Percentiles rank a stretch among this genome's conserved stretches.
Evolutionary conservation across 2,329 filamentous ascomycete genomes (phyloP).

Genomic region (Fusarium cicatricum): DNA sequence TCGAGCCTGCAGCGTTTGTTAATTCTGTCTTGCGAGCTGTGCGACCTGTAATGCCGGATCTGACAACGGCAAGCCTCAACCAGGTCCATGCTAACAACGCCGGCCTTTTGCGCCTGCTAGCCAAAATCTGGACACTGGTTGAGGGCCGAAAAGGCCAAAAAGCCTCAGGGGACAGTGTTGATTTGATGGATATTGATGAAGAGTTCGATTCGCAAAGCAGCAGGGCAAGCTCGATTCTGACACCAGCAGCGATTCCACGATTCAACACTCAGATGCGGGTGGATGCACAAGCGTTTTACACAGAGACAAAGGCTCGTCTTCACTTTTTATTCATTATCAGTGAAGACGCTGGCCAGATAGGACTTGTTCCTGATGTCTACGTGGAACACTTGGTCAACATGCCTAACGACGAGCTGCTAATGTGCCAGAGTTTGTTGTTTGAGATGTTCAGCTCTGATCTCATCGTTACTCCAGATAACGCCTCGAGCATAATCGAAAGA

Average conservation of each 20-base stretch:
- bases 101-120: slow-evolving; percentile 55
- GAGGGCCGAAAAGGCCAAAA: slow-evolving; percentile 33
- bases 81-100: slow-evolving; percentile 50
- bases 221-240: slow-evolving; percentile 51
- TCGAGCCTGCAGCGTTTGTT: slow-evolving; percentile 56
- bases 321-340: slow-evolving; percentile 54
- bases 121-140: slow-evolving; percentile 47
- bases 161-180: slow-evolving; percentile 50
- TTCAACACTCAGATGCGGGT: slow-evolving; percentile 53
- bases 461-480: slow-evolving; percentile 56
- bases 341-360: slow-evolving; percentile 55
- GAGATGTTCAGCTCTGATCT: slow-evolving; percentile 65
- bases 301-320: slow-evolving; percentile 57
- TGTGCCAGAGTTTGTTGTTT: slow-evolving; percentile 57
- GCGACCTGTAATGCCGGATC: slow-evolving; percentile 56
- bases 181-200: slow-evolving; percentile 73
- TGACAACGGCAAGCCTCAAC: slow-evolving; percentile 50
- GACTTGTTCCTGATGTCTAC: slow-evolving; percentile 59
- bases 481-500: slow-evolving; percentile 57
- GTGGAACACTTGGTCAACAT: slow-evolving; percentile 59
- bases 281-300: slow-evolving; percentile 57
- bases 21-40: slow-evolving; percentile 57
- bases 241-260: slow-evolving; percentile 55
- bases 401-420: slow-evolving; percentile 62
- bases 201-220: slow-evolving; percentile 69